phyloP scores from a whole-genome alignment of 352 stramenopile species.

The Globisporangium rhizosaccharum region DNA sequence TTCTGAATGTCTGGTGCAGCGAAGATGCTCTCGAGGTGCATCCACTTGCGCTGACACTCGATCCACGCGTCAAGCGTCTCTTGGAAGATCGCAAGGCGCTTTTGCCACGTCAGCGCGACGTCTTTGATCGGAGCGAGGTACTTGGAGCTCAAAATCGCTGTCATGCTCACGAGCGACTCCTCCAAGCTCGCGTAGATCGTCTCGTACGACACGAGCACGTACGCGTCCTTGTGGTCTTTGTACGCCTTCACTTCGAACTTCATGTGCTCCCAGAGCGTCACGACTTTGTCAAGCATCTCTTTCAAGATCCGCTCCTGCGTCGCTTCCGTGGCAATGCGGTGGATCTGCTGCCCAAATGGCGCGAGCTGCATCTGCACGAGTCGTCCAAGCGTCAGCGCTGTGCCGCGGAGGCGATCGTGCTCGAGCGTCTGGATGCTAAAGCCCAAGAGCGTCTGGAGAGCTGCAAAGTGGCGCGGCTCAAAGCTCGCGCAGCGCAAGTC shows the following conservation, averaged over 20 bases:
- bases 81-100: constrained; percentile 67
- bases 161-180: constrained; percentile 89
- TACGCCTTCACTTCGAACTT: constrained; percentile 88
- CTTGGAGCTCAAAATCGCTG: constrained; percentile 85
- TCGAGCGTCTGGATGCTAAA: constrained; percentile 60
- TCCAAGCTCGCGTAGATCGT: constrained; percentile 79
- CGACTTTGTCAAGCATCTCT: constrained; percentile 87
- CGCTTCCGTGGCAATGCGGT: constrained; percentile 78
- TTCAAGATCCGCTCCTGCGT: constrained; percentile 86
- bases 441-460: constrained; percentile 61
- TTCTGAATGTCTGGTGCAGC: constrained; percentile 77
- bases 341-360: constrained; percentile 72
- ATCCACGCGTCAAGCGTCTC: constrained; percentile 79
- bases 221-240: constrained; percentile 89
- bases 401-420: neutral
- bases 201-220: constrained; percentile 73
- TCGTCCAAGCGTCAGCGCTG: constrained; percentile 65
- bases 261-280: constrained; percentile 68
- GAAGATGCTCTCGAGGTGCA: constrained; percentile 83
- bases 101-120: constrained; percentile 58
- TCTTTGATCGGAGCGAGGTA: constrained; percentile 83
- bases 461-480: constrained; percentile 53
- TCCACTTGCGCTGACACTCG: constrained; percentile 76
- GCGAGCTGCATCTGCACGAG: constrained; percentile 79
- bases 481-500: constrained; percentile 57